Percentiles rank a stretch among this genome's conserved stretches.
phyloP scores from a whole-genome alignment of 2,329 filamentous ascomycete genomes.

The Diaporthe humulicola region DNA sequence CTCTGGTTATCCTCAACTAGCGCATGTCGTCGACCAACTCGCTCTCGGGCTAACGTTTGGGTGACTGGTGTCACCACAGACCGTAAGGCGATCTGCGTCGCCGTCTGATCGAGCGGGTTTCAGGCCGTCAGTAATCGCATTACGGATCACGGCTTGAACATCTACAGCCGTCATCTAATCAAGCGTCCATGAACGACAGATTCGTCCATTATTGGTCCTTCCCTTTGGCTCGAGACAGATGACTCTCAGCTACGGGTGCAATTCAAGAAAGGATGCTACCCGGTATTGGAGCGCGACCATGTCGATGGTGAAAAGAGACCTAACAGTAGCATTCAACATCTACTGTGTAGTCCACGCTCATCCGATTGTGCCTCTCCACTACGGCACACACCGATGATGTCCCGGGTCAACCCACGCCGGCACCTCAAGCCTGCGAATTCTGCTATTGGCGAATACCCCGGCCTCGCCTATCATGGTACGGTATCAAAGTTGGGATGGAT shows the following conservation, averaged over 20 bases:
- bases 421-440: background rate
- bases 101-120: slow-evolving; percentile 22
- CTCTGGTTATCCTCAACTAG: background rate
- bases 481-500: slow-evolving; percentile 24
- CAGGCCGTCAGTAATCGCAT: slow-evolving; percentile 9
- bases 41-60: background rate
- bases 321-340: background rate
- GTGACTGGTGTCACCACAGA: slow-evolving; percentile 10
- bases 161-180: slow-evolving; percentile 24
- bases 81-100: slow-evolving; percentile 3
- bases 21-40: slow-evolving; percentile 1
- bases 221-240: background rate
- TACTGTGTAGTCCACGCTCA: background rate
- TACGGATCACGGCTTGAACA: slow-evolving; percentile 16
- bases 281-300: background rate
- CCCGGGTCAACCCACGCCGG: background rate
- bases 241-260: background rate
- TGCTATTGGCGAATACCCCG: background rate
- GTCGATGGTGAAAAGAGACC: background rate
- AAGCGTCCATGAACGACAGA: background rate
- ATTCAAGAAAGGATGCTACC: background rate
- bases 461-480: slow-evolving; percentile 14
- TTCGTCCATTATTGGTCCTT: background rate
- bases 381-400: background rate
- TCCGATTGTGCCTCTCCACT: background rate